Evolutionary conservation across 2,329 filamentous ascomycete species (phyloP), one percentile per base, ranked within the genome.

Genomic region (Rhexocercosporidium sp.): DNA sequence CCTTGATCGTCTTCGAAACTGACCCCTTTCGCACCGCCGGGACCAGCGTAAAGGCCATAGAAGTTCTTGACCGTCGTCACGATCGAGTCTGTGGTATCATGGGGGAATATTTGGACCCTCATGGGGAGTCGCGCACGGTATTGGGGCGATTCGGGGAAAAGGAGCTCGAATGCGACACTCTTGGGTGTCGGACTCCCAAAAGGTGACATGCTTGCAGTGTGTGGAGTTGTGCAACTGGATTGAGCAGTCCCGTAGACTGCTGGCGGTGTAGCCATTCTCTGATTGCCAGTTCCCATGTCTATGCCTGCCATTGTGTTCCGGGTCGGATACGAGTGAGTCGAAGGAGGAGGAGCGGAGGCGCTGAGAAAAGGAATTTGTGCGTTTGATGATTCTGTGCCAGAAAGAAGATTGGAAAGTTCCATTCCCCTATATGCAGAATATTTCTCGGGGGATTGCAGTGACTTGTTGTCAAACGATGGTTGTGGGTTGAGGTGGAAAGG

Each of bases 21-120:
- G 77, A 99, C 91, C 72, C 96, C 94, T 78, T 90, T 90, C 73
- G 88, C 88, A 73, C 88, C 86, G 70, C 81, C 81, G 41, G 85
- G 84, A 69, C 88, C 90, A 72, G 95, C 92, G 79, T 97, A 97
- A 73, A 99, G 86, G 69, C 96, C 96, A 78, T 97, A 98, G 82
- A 98, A 98, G 84, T 97, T 98, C 86, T 97, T 98, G 77, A 98
- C 95, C 1, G 96, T 98, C 16, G 94, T 96, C 71, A 98, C 93
- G 81, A 99, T 99, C 41, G 94, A 97, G 78, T 98, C 95, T 25
- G 95, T 98, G 62, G 93, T 94, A 83, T 99, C 96, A 80, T 98
- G 94, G 56, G 93, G 93, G 77, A 91, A 97, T 74, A 99, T 97
- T 76, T 96, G 92, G 63, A 95, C 92, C 75, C 92, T 86, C 88